Evolutionary conservation across 1,284 basidiomycete genomes (phyloP).

Genomic region (Cutaneotrichosporon dermatis): DNA sequence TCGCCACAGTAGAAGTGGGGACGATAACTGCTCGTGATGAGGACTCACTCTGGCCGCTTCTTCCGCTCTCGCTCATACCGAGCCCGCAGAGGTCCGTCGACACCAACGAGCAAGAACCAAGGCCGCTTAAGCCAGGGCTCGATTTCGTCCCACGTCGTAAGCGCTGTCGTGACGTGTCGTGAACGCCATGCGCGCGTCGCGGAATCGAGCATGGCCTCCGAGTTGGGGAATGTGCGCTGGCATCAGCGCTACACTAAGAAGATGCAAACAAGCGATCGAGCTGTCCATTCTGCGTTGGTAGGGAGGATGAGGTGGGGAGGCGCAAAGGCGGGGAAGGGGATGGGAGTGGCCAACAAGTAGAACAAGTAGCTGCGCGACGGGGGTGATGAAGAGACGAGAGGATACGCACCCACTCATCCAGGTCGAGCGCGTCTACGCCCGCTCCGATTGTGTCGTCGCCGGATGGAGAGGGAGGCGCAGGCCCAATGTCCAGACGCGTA

Average conservation of each 20-base stretch:
- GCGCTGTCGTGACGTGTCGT: constrained; percentile 75
- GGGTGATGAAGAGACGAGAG: too few species aligned
- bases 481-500: constrained; percentile 38
- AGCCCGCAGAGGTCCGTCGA: constrained; percentile 75
- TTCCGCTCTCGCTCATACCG: constrained; percentile 45
- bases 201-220: constrained; percentile 63
- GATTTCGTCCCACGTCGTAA: constrained; percentile 56
- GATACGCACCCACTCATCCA: constrained; percentile 3
- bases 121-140: constrained; percentile 79
- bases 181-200: constrained; percentile 77
- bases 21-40: too few species aligned
- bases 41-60: constrained; percentile 1
- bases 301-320: too few species aligned
- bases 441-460: background rate
- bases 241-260: background rate
- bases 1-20: too few species aligned
- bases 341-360: too few species aligned
- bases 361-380: too few species aligned
- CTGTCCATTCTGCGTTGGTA: too few species aligned
- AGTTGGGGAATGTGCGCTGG: constrained; percentile 52
- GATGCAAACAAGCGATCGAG: too few species aligned
- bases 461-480: background rate
- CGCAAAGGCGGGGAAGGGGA: too few species aligned
- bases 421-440: background rate
- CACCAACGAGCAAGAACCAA: constrained; percentile 77